Evolutionary conservation across 179 eudicot genomes (phyloP).

Genomic region (Carnegiea gigantea): DNA sequence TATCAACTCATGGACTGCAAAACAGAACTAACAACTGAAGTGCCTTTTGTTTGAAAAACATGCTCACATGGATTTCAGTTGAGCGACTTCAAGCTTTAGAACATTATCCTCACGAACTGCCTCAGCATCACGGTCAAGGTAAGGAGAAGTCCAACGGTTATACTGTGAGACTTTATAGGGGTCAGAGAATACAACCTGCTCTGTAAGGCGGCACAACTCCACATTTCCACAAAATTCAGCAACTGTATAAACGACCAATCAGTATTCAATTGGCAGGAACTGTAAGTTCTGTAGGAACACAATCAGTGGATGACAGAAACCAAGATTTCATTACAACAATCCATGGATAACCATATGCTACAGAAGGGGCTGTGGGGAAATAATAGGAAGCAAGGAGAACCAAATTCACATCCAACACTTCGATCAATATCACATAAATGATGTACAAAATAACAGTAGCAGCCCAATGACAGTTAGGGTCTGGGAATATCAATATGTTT

Average conservation of each 20-base stretch:
- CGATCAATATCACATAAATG: background rate
- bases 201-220: constrained; percentile 91
- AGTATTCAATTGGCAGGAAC: background rate
- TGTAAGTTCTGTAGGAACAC: background rate
- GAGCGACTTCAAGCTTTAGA: constrained; percentile 83
- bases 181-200: constrained; percentile 86
- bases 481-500: background rate
- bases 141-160: constrained; percentile 89
- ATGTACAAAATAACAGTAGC: background rate
- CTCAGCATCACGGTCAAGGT: constrained; percentile 77
- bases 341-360: background rate
- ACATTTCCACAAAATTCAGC: constrained; percentile 87
- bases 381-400: background rate
- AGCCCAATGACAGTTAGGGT: background rate
- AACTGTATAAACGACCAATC: constrained; percentile 47
- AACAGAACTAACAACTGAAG: background rate
- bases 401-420: background rate
- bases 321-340: background rate
- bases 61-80: constrained; percentile 70
- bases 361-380: background rate
- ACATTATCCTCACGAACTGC: constrained; percentile 78
- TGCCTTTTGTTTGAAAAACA: background rate
- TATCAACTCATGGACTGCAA: constrained; percentile 2
- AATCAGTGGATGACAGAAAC: background rate
- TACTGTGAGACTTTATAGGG: constrained; percentile 74